These are phyloP conservation scores for Diaporthe ilicicola DNA, from an alignment of 2,329 filamentous ascomycete genomes.

Conservation along the genomic window DNA sequence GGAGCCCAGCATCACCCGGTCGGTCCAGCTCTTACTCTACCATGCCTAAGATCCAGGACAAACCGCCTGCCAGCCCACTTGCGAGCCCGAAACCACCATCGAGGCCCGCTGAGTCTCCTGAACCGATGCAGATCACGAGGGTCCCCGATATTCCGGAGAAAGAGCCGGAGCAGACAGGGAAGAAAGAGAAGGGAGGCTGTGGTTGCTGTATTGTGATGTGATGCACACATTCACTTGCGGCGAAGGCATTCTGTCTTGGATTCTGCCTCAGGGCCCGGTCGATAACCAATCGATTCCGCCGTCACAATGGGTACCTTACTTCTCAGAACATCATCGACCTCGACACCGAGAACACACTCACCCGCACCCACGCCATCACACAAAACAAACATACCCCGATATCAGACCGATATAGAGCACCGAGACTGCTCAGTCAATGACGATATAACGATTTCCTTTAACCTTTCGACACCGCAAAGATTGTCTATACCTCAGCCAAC, in stretches of 20 bases:
- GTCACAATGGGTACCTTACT: background rate
- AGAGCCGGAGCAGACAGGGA: slow-evolving; percentile 59
- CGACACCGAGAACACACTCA: background rate
- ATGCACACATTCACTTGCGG: slow-evolving; percentile 38
- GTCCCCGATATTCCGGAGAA: slow-evolving; percentile 61
- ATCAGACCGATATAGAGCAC: slow-evolving; percentile 23
- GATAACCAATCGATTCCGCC: background rate
- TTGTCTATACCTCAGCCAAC: slow-evolving; percentile 14
- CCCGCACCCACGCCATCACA: background rate
- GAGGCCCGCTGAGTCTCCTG: slow-evolving; percentile 48
- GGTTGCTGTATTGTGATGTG: slow-evolving; percentile 82
- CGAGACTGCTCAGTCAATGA: slow-evolving; percentile 28
- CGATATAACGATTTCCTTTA: slow-evolving; percentile 29
- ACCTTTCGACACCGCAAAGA: slow-evolving; percentile 18
- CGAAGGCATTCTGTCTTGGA: background rate
- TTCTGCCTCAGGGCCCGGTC: no score
- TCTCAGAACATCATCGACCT: background rate
- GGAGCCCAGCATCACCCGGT: slow-evolving; percentile 56
- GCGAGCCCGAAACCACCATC: slow-evolving; percentile 56
- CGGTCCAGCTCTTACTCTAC: slow-evolving; percentile 66
- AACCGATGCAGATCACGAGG: slow-evolving; percentile 46
- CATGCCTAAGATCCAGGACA: slow-evolving; percentile 67
- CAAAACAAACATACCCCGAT: slow-evolving; percentile 12
- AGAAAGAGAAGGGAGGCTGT: slow-evolving; percentile 67
- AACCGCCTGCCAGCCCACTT: slow-evolving; percentile 49